phyloP scores from a whole-genome alignment of 148 eudicot genomes.

The Nyssa sinensis region DNA sequence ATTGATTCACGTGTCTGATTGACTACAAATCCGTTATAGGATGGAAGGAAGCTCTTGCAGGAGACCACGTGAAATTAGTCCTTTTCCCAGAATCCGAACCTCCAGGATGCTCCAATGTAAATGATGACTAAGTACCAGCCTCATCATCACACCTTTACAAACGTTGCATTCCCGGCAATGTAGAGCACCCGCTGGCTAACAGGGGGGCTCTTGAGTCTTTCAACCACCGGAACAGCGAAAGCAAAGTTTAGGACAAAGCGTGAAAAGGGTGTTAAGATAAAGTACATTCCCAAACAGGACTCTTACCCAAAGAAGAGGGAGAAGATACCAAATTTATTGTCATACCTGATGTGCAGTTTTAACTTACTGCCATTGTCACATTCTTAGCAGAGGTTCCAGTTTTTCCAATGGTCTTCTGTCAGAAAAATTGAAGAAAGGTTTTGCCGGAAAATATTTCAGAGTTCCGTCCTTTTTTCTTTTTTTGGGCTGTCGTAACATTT shows the following conservation, averaged over 20 bases:
- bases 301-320: constrained; percentile 20
- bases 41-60: constrained; percentile 79
- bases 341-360: constrained; percentile 45
- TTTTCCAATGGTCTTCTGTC: constrained; percentile 51
- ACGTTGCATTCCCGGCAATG: constrained; percentile 22
- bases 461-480: constrained; percentile 9
- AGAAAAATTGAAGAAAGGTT: constrained; percentile 33
- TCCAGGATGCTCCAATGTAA: constrained; percentile 27
- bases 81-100: constrained; percentile 36
- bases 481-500: constrained; percentile 1
- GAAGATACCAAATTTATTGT: constrained; percentile 11
- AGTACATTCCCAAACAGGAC: constrained; percentile 56
- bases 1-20: constrained; percentile 9
- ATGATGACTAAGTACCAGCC: constrained; percentile 22
- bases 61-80: constrained; percentile 59
- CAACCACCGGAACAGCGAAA: constrained; percentile 27
- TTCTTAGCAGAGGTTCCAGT: constrained; percentile 44
- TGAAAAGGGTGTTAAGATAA: constrained; percentile 41
- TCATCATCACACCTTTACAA: constrained; percentile 22
- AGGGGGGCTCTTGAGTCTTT: constrained; percentile 17
- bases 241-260: constrained; percentile 38
- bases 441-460: constrained; percentile 7
- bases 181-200: constrained; percentile 23
- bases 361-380: constrained; percentile 19
- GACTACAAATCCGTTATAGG: constrained; percentile 38